Conservation (phyloP, 768 basidiomycete genomes). For the Phallus indusiatus region DNA sequence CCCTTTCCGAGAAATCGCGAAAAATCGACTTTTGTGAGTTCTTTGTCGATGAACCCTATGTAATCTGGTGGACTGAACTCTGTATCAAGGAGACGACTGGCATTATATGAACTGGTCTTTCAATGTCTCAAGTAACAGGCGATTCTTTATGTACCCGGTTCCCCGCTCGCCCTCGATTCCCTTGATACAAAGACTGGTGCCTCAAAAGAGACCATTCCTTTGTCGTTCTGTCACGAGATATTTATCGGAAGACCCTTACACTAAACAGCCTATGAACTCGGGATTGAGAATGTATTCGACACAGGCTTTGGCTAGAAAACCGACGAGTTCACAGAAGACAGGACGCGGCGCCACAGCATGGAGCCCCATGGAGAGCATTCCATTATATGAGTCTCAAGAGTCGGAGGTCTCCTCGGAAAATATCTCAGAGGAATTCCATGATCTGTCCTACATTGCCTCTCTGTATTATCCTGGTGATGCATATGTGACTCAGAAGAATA, state of each 20-base stretch:
- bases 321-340: background rate
- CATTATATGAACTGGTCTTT: slow-evolving; percentile 6
- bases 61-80: background rate
- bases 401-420: background rate
- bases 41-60: background rate
- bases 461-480: background rate
- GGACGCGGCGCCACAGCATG: background rate
- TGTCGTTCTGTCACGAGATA: background rate
- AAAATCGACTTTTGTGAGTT: background rate
- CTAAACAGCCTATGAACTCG: background rate
- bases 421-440: slow-evolving; percentile 1
- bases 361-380: background rate
- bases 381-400: background rate
- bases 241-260: background rate
- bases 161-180: background rate
- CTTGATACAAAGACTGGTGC: background rate
- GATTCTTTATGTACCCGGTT: background rate
- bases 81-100: background rate
- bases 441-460: slow-evolving; percentile 1
- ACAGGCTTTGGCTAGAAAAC: background rate
- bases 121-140: slow-evolving; percentile 1
- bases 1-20: background rate
- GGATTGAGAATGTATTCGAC: background rate
- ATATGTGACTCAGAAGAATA: background rate
- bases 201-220: slow-evolving; percentile 1